These are phyloP conservation scores for Parasarocladium wereldwijsianum DNA, from an alignment of 2,329 filamentous ascomycete genomes.

Conservation along the genomic window DNA sequence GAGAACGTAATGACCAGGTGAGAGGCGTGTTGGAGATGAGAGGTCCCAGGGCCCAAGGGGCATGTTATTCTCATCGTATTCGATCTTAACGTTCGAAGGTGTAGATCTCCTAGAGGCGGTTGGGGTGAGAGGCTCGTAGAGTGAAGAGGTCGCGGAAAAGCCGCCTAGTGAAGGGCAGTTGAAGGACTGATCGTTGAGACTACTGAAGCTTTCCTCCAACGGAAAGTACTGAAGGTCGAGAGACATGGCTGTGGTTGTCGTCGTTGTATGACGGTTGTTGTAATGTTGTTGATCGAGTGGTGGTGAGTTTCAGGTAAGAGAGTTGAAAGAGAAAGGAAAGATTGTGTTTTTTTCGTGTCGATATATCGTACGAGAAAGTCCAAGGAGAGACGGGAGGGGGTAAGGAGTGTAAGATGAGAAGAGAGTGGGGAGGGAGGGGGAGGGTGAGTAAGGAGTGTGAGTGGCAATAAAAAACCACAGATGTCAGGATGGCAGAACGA, in stretches of 20 bases:
- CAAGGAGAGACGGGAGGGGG: no score
- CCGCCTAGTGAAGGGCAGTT: constrained; percentile 23
- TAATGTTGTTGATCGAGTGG: no score
- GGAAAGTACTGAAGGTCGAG: constrained; percentile 15
- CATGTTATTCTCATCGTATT: constrained; percentile 15
- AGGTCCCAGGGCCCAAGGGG: constrained; percentile 16
- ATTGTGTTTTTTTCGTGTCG: no score
- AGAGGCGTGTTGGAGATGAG: no score
- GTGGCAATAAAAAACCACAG: constrained; percentile 3
- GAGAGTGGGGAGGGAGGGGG: constrained; percentile 5
- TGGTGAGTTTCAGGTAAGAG: no score
- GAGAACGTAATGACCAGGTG: no score
- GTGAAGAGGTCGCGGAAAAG: constrained; percentile 22
- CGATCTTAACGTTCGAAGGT: constrained; percentile 21
- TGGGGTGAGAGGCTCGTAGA: constrained; percentile 29
- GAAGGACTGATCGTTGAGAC: constrained; percentile 19
- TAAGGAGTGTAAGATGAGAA: constrained; percentile 5
- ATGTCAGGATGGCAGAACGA: constrained; percentile 1
- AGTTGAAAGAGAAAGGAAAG: no score
- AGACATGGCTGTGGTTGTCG: no score
- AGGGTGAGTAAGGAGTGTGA: constrained; percentile 2
- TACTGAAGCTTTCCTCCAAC: constrained; percentile 24
- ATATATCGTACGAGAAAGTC: no score
- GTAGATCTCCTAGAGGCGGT: constrained; percentile 27
- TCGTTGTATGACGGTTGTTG: no score